Evolutionary conservation across 179 eudicot genomes (phyloP).

Genomic region (Beta lomatogona): DNA sequence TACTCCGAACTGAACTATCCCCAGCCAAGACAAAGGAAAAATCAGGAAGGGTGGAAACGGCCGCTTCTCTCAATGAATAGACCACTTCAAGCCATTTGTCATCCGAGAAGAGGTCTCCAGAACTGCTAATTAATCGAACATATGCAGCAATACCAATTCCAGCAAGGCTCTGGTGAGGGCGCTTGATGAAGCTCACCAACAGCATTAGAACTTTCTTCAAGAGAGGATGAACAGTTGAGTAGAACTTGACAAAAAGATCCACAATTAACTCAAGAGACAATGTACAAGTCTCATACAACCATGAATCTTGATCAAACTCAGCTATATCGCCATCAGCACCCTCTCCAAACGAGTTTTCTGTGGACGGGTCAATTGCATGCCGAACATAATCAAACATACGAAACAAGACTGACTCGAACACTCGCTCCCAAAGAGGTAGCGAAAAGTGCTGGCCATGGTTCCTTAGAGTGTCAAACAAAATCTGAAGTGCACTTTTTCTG

Average conservation of each 20-base stretch:
- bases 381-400: conserved; percentile 96
- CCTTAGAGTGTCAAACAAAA: conserved; percentile 86
- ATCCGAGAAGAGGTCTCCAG: conserved; percentile 84
- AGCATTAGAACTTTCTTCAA: conserved; percentile 73
- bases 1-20: conserved; percentile 37
- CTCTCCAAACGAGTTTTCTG: conserved; percentile 49
- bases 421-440: conserved; percentile 90
- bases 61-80: conserved; percentile 77
- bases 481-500: conserved; percentile 83
- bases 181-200: conserved; percentile 82
- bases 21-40: conserved; percentile 57
- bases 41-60: conserved; percentile 81
- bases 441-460: conserved; percentile 94
- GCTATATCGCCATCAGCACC: conserved; percentile 45
- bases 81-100: conserved; percentile 94
- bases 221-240: conserved; percentile 82
- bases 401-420: conserved; percentile 90
- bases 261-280: conserved; percentile 87
- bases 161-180: conserved; percentile 98
- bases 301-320: conserved; percentile 88
- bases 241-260: conserved; percentile 89
- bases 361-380: conserved; percentile 78
- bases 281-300: conserved; percentile 98
- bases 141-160: conserved; percentile 97
- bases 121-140: conserved; percentile 90